phyloP scores from a whole-genome alignment of 345 rosid species.

The Ceriops zippeliana region DNA sequence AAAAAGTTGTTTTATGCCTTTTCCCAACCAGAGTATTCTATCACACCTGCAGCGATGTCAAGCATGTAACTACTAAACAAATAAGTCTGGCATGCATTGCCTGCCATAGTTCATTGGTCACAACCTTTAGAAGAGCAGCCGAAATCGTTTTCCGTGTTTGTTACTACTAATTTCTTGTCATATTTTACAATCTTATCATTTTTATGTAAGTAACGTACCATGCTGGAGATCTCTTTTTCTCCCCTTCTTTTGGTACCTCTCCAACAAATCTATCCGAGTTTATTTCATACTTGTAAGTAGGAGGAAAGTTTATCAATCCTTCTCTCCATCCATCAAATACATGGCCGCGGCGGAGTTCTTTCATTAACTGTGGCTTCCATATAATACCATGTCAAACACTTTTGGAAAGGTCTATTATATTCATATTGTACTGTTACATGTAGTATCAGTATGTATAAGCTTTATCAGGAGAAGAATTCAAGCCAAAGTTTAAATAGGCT shows the following conservation, averaged over 20 bases:
- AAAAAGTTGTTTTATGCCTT: slow-evolving; percentile 68
- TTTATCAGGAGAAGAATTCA: neutral
- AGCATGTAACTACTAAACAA: neutral
- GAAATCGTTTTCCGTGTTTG: neutral
- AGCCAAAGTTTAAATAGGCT: neutral
- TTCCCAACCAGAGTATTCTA: slow-evolving; percentile 86
- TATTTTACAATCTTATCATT: neutral
- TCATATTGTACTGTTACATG: too few species aligned
- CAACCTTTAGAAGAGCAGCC: neutral
- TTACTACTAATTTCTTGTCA: neutral
- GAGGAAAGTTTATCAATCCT: slow-evolving; percentile 78
- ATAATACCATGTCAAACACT: too few species aligned
- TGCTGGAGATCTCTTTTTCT: slow-evolving; percentile 95
- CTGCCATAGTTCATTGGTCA: neutral
- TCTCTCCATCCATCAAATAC: slow-evolving; percentile 94
- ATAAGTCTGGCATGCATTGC: neutral
- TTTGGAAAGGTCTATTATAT: too few species aligned
- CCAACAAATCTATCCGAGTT: slow-evolving; percentile 80
- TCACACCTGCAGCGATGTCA: slow-evolving; percentile 68
- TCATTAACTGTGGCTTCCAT: slow-evolving; percentile 43
- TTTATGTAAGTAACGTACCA: slow-evolving; percentile 44
- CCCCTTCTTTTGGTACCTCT: slow-evolving; percentile 75
- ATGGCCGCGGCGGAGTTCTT: slow-evolving; percentile 67
- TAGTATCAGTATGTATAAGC: too few species aligned
- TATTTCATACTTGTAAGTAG: slow-evolving; percentile 92